Percentiles rank a stretch among this genome's conserved stretches.
Evolutionary conservation across 2,329 filamentous ascomycete genomes (phyloP).

Genomic region (Neofusicoccum umdonicola): DNA sequence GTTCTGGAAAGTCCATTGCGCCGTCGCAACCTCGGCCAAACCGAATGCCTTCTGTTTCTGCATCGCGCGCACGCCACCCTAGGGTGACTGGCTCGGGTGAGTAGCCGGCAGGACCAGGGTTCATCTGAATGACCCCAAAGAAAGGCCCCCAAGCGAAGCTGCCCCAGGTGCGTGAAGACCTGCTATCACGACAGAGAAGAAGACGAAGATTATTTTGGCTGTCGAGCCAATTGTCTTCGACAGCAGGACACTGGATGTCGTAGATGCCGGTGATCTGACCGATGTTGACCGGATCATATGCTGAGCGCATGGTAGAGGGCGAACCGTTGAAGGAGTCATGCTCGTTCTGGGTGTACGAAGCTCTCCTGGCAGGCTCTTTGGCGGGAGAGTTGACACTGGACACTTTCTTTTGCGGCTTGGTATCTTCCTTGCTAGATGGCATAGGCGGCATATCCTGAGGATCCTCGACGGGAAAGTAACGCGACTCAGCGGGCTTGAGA

Average conservation of each 20-base stretch:
- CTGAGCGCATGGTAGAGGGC: neutral
- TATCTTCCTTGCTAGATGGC: neutral
- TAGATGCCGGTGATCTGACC: constrained; percentile 45
- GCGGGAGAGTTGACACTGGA: neutral
- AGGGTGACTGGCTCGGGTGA: constrained; percentile 10
- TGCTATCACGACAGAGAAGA: constrained; percentile 36
- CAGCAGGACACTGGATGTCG: constrained; percentile 30
- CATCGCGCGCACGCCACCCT: constrained; percentile 34
- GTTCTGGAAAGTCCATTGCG: constrained; percentile 28
- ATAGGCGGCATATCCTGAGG: no score
- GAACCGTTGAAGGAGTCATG: neutral
- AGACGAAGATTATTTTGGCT: constrained; percentile 23
- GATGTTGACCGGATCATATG: neutral
- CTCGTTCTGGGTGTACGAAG: neutral
- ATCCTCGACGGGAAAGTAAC: constrained; percentile 19
- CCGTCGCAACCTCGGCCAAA: constrained; percentile 37
- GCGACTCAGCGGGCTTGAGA: neutral
- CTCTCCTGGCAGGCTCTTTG: neutral
- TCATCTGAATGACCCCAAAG: constrained; percentile 44
- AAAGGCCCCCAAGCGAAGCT: constrained; percentile 45
- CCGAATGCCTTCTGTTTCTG: constrained; percentile 22
- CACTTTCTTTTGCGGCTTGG: neutral
- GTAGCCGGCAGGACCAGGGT: constrained; percentile 20
- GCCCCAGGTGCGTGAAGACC: constrained; percentile 45
- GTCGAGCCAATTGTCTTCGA: constrained; percentile 25